Percentiles rank a stretch among this genome's conserved stretches.
These are phyloP conservation scores for Oemleria cerasiformis DNA, from an alignment of 306 rosid genomes.

Conservation along the genomic window DNA sequence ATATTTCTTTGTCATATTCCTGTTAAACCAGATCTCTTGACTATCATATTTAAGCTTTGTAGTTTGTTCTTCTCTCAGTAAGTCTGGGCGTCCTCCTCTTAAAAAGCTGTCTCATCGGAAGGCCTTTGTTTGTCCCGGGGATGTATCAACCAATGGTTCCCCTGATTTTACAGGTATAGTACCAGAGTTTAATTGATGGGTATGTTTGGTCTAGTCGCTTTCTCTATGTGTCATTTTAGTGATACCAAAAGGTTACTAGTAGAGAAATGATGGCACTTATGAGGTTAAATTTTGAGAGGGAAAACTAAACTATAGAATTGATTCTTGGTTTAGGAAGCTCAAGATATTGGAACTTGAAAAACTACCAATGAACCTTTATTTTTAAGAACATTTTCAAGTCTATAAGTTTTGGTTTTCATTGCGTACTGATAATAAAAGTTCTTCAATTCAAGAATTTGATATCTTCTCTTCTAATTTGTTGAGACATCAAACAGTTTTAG, in stretches of 20 bases:
- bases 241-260: neutral
- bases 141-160: constrained; percentile 41
- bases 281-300: neutral
- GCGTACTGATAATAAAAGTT: neutral
- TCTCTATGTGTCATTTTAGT: neutral
- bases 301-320: neutral
- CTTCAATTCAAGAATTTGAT: neutral
- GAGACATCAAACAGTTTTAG: neutral
- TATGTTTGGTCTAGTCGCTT: neutral
- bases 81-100: constrained; percentile 69
- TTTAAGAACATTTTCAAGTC: neutral
- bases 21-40: neutral
- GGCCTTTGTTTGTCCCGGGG: constrained; percentile 48
- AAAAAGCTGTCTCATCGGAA: constrained; percentile 73
- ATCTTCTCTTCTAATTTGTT: neutral
- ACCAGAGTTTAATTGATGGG: neutral
- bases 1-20: neutral
- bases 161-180: constrained; percentile 60
- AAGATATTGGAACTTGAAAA: neutral
- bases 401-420: neutral
- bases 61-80: constrained; percentile 51
- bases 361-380: neutral
- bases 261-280: neutral
- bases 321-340: neutral
- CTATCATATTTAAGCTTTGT: constrained; percentile 5